Conservation (phyloP, 208 protist genomes). For the Leishmania major region DNA sequence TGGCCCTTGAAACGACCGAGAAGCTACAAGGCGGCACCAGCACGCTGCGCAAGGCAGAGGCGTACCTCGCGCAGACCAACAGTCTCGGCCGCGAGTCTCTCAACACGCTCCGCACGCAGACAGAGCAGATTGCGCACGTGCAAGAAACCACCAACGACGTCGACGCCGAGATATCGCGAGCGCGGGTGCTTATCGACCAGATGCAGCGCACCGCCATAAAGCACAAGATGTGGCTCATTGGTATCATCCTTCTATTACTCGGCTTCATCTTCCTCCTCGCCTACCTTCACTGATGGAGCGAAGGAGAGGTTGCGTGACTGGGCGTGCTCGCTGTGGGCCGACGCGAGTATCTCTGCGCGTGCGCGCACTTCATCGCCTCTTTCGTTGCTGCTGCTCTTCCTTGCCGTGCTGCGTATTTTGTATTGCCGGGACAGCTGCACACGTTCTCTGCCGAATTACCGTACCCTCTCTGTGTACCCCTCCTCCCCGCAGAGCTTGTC, state of each 20-base stretch:
- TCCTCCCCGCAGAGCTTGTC: not conserved
- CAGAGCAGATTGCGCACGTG: slow-evolving; percentile 65
- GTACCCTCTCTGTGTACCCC: not conserved
- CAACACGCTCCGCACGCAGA: slow-evolving; percentile 55
- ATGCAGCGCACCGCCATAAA: slow-evolving; percentile 75
- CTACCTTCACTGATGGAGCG: slow-evolving; percentile 23
- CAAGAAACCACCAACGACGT: slow-evolving; percentile 53
- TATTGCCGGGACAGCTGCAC: not conserved
- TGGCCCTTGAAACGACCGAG: slow-evolving; percentile 59
- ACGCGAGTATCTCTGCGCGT: slow-evolving; percentile 8
- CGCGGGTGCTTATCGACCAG: slow-evolving; percentile 51
- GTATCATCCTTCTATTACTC: slow-evolving; percentile 51
- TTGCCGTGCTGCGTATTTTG: not conserved
- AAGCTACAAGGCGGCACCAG: slow-evolving; percentile 58
- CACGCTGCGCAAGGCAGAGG: slow-evolving; percentile 64
- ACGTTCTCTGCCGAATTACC: not conserved
- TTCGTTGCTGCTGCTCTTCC: not conserved
- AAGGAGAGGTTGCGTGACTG: not conserved
- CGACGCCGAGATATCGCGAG: slow-evolving; percentile 62
- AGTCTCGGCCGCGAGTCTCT: slow-evolving; percentile 50
- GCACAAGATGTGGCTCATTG: slow-evolving; percentile 57
- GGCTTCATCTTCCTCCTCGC: slow-evolving; percentile 45
- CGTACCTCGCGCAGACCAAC: slow-evolving; percentile 51
- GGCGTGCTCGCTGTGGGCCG: not conserved
- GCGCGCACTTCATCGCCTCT: not conserved